A percentile compares a stretch with the other conserved stretches of the same genome.
phyloP scores from a whole-genome alignment of 805 yeast species.

The Saturnispora sekii region DNA sequence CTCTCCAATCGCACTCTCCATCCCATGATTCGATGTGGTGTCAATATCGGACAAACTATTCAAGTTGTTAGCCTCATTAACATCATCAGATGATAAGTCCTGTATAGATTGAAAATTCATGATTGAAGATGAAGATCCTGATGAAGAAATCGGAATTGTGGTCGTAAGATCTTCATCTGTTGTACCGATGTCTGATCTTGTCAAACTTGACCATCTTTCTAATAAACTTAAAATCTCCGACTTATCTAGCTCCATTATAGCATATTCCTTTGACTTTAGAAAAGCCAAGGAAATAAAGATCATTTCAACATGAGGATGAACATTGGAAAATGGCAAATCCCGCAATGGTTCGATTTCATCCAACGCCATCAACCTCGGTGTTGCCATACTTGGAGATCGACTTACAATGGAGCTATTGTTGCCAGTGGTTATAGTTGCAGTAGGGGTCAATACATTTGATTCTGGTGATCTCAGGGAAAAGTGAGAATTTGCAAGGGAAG shows the following conservation, averaged over 20 bases:
- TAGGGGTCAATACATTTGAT: slow-evolving; percentile 4
- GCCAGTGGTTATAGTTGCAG: not conserved
- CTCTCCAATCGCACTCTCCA: slow-evolving; percentile 9
- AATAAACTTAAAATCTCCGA: slow-evolving; percentile 78
- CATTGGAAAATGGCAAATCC: slow-evolving; percentile 42
- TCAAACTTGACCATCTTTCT: slow-evolving; percentile 42
- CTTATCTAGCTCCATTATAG: slow-evolving; percentile 79
- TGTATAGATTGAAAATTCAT: not conserved
- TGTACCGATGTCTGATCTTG: slow-evolving; percentile 21
- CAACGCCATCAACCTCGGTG: slow-evolving; percentile 3
- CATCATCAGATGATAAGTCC: slow-evolving; percentile 1
- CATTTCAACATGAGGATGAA: slow-evolving; percentile 70
- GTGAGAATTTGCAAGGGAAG: slow-evolving; percentile 1
- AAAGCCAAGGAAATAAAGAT: slow-evolving; percentile 70
- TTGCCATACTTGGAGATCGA: not conserved
- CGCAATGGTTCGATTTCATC: slow-evolving; percentile 21
- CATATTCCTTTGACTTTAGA: slow-evolving; percentile 67
- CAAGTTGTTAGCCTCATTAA: slow-evolving; percentile 2
- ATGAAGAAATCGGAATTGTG: not conserved
- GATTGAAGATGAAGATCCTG: not conserved
- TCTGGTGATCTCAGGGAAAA: slow-evolving; percentile 2
- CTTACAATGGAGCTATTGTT: not conserved
- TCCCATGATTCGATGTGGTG: not conserved
- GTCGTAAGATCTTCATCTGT: slow-evolving; percentile 6
- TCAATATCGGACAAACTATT: slow-evolving; percentile 1